Evolutionary conservation across 345 rosid genomes (phyloP).

Genomic region (Laguncularia racemosa): DNA sequence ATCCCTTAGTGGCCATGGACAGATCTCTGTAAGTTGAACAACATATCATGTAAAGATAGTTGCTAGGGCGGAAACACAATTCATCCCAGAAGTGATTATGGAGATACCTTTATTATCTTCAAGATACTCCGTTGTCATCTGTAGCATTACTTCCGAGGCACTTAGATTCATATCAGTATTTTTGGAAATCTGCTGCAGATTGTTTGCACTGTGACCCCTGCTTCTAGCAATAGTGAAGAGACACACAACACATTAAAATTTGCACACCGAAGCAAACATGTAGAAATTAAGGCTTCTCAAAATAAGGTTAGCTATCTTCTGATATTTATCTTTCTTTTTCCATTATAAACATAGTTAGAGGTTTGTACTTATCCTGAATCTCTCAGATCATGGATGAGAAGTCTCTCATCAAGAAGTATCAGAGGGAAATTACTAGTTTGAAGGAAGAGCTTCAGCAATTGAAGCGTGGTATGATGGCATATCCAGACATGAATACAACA

Average conservation of each 20-base stretch:
- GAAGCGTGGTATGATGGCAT: conserved; percentile 41
- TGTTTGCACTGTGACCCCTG: conserved; percentile 67
- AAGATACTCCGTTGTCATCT: neutral
- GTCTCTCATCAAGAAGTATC: conserved; percentile 67
- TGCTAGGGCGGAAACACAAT: too few relatives aligned
- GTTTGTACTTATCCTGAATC: conserved; percentile 4
- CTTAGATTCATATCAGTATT: too few relatives aligned
- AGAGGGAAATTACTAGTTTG: conserved; percentile 54
- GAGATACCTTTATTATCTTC: neutral
- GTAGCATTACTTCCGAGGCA: too few relatives aligned
- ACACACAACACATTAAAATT: conserved; percentile 69
- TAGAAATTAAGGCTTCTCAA: conserved; percentile 59
- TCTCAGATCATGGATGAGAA: conserved; percentile 69
- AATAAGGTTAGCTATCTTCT: conserved; percentile 37
- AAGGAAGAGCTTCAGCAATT: conserved; percentile 64
- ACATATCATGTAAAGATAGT: neutral
- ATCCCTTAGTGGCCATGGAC: conserved; percentile 67
- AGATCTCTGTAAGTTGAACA: conserved; percentile 45
- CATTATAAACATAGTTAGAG: neutral
- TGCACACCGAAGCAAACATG: conserved; percentile 62
- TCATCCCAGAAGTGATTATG: neutral
- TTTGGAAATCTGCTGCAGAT: conserved; percentile 28
- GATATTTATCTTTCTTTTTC: neutral
- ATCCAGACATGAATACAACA: conserved; percentile 29
- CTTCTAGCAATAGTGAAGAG: conserved; percentile 65